Conservation (phyloP, 2,329 filamentous ascomycete species). For the Colletotrichum brevisporum region DNA sequence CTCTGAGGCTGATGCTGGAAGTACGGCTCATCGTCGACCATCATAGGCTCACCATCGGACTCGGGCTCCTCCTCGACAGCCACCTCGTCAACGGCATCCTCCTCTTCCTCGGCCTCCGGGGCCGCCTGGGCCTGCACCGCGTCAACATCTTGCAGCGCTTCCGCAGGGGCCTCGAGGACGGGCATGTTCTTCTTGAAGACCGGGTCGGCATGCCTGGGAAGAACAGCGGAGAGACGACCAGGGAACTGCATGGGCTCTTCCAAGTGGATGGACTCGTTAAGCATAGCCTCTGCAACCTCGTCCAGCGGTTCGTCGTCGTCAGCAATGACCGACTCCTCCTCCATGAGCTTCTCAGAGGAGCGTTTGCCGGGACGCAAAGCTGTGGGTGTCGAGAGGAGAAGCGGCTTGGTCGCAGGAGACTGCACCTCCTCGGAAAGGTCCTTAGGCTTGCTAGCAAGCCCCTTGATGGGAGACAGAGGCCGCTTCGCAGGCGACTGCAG, state of each 20-base stretch:
- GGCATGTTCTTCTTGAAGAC: conserved; percentile 51
- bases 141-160: conserved; percentile 13
- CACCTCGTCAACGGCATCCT: conserved; percentile 19
- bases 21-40: conserved; percentile 42
- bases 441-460: conserved; percentile 48
- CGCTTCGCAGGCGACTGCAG: conserved; percentile 69
- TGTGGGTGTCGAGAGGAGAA: conserved; percentile 51
- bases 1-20: conserved; percentile 45
- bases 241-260: conserved; percentile 58
- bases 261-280: conserved; percentile 48
- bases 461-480: conserved; percentile 59
- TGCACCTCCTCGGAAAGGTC: conserved; percentile 39
- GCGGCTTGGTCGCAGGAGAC: conserved; percentile 54
- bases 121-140: conserved; percentile 10
- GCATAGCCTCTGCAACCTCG: conserved; percentile 42
- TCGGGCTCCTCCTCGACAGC: conserved; percentile 17
- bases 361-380: conserved; percentile 43
- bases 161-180: conserved; percentile 42
- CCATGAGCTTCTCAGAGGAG: conserved; percentile 55
- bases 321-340: conserved; percentile 46
- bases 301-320: conserved; percentile 43
- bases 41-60: conserved; percentile 42
- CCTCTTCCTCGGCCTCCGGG: conserved; percentile 30
- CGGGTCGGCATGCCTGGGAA: conserved; percentile 60
- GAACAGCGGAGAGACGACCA: conserved; percentile 60